Conservation (phyloP, 179 eudicot species). For the Beta corolliflora region DNA sequence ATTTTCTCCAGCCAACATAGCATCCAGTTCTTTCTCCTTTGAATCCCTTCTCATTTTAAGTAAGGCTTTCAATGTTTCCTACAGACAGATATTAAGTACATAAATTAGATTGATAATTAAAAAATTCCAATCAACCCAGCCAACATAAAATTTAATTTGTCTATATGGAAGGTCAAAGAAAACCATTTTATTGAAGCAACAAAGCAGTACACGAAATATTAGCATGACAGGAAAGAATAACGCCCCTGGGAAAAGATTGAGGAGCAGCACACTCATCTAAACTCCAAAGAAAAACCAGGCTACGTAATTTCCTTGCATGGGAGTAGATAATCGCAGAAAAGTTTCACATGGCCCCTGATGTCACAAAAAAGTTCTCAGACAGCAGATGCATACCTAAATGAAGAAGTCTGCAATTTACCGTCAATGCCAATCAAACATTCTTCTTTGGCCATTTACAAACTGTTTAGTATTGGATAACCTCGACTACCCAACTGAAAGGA, state of each 20-base stretch:
- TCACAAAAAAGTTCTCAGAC: no score
- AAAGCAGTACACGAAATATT: not conserved
- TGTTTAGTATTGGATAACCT: not conserved
- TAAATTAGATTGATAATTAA: conserved; percentile 1
- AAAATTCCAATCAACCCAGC: not conserved
- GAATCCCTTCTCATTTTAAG: conserved; percentile 64
- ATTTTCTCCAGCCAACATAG: conserved; percentile 84
- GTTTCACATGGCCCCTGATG: not conserved
- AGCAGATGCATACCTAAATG: not conserved
- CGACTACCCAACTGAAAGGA: not conserved
- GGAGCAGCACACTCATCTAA: not conserved
- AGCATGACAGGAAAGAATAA: not conserved
- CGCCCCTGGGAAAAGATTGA: not conserved
- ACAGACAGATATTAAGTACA: conserved; percentile 10
- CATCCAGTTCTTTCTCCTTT: conserved; percentile 91
- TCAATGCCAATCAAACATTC: not conserved
- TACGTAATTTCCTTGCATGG: not conserved
- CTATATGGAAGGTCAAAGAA: conserved; percentile 1
- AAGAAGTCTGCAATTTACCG: not conserved
- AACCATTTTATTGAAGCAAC: not conserved
- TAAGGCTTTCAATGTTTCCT: conserved; percentile 90
- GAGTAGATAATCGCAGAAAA: not conserved
- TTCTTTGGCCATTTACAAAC: not conserved
- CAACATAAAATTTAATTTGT: not conserved
- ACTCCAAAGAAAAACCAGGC: not conserved